Evolutionary conservation across 352 stramenopile genomes (phyloP).

Genomic region (Thalassiosira ordinaria): DNA sequence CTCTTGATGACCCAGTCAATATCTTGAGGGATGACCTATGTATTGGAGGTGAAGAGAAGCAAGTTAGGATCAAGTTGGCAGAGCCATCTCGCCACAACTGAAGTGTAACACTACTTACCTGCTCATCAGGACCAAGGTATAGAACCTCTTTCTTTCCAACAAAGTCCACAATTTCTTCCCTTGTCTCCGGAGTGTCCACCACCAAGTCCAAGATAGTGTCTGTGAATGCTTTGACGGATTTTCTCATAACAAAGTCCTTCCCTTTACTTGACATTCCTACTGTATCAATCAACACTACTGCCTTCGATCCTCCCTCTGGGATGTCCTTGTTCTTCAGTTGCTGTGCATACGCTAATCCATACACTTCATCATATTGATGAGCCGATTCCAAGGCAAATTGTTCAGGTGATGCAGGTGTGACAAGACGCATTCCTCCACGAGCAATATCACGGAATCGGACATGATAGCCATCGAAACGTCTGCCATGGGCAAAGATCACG

Average conservation of each 20-base stretch:
- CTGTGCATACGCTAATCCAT: constrained; percentile 95
- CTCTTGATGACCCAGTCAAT: constrained; percentile 96
- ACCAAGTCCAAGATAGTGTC: constrained; percentile 97
- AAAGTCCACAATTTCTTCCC: constrained; percentile 87
- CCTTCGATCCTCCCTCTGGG: constrained; percentile 97
- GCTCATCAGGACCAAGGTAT: constrained; percentile 97
- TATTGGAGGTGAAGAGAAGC: background rate
- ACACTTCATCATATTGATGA: constrained; percentile 96
- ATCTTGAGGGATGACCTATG: constrained; percentile 90
- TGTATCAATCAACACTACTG: constrained; percentile 94
- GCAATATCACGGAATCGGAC: constrained; percentile 97
- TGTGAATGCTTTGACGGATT: constrained; percentile 96
- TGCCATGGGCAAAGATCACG: constrained; percentile 94
- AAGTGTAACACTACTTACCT: constrained; percentile 63
- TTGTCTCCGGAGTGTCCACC: constrained; percentile 90
- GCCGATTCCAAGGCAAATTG: constrained; percentile 88
- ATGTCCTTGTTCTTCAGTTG: constrained; percentile 99
- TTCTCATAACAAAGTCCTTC: constrained; percentile 92
- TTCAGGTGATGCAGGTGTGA: constrained; percentile 92
- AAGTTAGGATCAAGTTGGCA: constrained; percentile 11
- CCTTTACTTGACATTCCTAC: constrained; percentile 84
- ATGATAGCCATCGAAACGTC: constrained; percentile 97
- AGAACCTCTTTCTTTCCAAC: constrained; percentile 91
- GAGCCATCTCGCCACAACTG: background rate
- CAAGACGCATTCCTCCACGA: constrained; percentile 94